Evolutionary conservation across 176 grass and related monocot species (phyloP), one percentile per base, ranked within the genome.

Genomic region (Olyra latifolia): DNA sequence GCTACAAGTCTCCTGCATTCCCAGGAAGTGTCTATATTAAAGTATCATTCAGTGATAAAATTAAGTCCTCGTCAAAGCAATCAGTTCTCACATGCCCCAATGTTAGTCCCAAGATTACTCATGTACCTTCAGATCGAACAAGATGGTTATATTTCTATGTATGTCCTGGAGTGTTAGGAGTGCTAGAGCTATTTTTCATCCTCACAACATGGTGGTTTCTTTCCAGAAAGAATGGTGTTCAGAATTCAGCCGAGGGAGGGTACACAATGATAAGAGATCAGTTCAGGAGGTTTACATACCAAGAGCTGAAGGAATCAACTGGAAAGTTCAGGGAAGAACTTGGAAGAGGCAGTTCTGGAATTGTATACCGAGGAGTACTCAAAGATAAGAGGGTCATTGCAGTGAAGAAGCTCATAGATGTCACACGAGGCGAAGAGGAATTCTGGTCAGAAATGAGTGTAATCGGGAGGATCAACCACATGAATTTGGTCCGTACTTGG

Each of bases 261-360:
- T 89, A 89, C 65, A 60, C 23, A 35, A 19, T 80, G 83, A 81
- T 89, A 47, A 74, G n/a, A n/a, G n/a, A n/a, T n/a, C n/a, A n/a
- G n/a, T n/a, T n/a, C n/a, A n/a, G n/a, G n/a, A n/a, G n/a, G n/a
- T n/a, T n/a, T n/a, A n/a, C n/a, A n/a, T n/a, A n/a, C n/a, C n/a
- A n/a, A n/a, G n/a, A n/a, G n/a, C n/a, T n/a, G n/a, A n/a, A n/a
- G n/a, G n/a, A n/a, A n/a, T n/a, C n/a, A n/a, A n/a, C n/a, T n/a
- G n/a, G n/a, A n/a, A n/a, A n/a, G n/a, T n/a, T n/a, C n/a, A n/a
- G n/a, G n/a, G n/a, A n/a, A n/a, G n/a, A n/a, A n/a, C n/a, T n/a
- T n/a, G n/a, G n/a, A n/a, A n/a, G n/a, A n/a, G n/a, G n/a, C n/a
- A n/a, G n/a, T n/a, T n/a, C n/a, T n/a, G n/a, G n/a, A n/a, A n/a